phyloP scores from a whole-genome alignment of 108 stramenopile genomes.

The Aurantiochytrium sp. region DNA sequence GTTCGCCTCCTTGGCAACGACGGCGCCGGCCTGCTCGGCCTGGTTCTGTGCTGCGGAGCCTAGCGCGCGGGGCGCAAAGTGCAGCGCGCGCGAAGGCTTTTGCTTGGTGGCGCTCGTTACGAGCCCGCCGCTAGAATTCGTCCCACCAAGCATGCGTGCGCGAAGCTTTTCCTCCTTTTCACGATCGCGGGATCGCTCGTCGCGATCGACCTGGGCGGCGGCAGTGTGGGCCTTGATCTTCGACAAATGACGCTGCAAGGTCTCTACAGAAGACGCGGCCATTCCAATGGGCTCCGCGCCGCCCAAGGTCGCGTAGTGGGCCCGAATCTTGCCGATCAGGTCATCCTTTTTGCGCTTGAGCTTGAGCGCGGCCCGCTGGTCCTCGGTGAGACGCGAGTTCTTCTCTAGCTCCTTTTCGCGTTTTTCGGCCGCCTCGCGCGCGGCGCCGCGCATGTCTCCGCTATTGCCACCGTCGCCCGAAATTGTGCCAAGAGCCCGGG shows the following conservation, averaged over 20 bases:
- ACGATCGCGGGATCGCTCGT: neutral
- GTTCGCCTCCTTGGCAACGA: no score
- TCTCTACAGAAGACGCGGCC: slow-evolving; percentile 6
- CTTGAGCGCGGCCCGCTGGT: slow-evolving; percentile 1
- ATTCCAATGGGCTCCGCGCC: neutral
- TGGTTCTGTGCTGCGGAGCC: neutral
- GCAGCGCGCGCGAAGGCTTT: neutral
- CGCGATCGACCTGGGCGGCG: neutral
- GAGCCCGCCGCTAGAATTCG: no score
- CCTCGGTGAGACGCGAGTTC: neutral
- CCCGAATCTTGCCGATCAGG: neutral
- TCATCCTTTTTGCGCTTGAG: slow-evolving; percentile 21
- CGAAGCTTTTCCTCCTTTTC: neutral
- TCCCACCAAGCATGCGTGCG: neutral
- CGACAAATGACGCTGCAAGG: neutral
- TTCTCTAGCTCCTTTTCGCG: neutral
- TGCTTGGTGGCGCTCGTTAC: neutral
- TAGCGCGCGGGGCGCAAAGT: neutral
- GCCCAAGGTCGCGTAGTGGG: slow-evolving; percentile 4
- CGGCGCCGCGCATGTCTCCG: neutral
- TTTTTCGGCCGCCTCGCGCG: neutral
- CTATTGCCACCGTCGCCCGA: neutral
- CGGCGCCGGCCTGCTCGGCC: no score
- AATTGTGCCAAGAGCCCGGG: neutral
- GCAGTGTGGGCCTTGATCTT: slow-evolving; percentile 10